Conservation (phyloP, 2,329 filamentous ascomycete species). For the Phialocephala sp. region DNA sequence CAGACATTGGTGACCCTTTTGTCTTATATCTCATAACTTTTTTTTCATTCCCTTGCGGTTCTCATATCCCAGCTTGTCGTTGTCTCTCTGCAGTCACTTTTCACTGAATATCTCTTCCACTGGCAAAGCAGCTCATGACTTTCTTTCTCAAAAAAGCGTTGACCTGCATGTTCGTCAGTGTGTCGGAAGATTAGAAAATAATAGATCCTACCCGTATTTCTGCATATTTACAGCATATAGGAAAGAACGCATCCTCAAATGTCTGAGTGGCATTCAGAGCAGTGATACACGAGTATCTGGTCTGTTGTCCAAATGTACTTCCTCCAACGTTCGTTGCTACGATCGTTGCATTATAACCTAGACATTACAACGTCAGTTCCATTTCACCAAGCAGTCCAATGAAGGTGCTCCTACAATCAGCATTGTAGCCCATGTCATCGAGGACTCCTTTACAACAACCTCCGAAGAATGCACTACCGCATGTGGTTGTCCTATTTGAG, state of each 20-base stretch:
- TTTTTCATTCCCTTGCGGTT: too few relatives aligned
- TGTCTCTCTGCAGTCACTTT: not conserved
- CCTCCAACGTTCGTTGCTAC: conserved; percentile 20
- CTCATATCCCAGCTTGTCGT: too few relatives aligned
- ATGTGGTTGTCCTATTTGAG: conserved; percentile 9
- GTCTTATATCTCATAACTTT: too few relatives aligned
- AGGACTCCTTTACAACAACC: conserved; percentile 13
- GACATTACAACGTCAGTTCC: not conserved
- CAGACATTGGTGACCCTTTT: too few relatives aligned
- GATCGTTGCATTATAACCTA: conserved; percentile 19
- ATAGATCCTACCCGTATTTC: not conserved
- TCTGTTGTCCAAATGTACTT: conserved; percentile 17
- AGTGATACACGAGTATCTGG: conserved; percentile 14
- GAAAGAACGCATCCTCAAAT: not conserved
- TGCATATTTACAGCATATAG: conserved; percentile 14
- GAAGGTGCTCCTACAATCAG: not conserved
- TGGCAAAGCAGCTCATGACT: conserved; percentile 12
- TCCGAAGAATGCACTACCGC: conserved; percentile 11
- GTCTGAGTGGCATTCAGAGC: conserved; percentile 4
- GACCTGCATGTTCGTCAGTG: not conserved
- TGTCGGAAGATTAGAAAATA: not conserved
- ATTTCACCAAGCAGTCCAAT: not conserved
- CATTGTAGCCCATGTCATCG: not conserved
- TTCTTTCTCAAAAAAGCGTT: not conserved
- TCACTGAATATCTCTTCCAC: not conserved